Conservation (phyloP, 495 filamentous ascomycete species). For the Penicillium desertorum region DNA sequence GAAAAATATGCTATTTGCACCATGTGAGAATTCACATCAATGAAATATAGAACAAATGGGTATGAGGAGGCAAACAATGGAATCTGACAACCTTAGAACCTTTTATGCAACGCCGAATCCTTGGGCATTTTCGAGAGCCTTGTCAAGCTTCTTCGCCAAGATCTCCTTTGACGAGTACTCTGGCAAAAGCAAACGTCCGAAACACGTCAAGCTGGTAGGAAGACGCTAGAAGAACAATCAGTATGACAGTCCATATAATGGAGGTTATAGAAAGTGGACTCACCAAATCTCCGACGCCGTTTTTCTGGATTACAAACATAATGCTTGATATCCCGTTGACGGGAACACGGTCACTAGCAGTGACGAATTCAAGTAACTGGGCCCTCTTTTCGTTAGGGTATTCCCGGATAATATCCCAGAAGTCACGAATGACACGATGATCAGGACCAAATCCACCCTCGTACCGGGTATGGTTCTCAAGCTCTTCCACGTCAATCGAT, state of each 20-base stretch:
- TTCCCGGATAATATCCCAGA: slow-evolving; percentile 74
- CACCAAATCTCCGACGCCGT: slow-evolving; percentile 63
- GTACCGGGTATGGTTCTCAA: slow-evolving; percentile 70
- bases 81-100: slow-evolving; percentile 1
- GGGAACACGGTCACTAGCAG: slow-evolving; percentile 85
- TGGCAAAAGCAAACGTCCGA: slow-evolving; percentile 79
- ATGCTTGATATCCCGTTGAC: slow-evolving; percentile 77
- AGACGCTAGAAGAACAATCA: slow-evolving; percentile 50
- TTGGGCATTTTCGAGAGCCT: slow-evolving; percentile 84
- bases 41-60: slow-evolving; percentile 15
- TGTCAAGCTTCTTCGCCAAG: slow-evolving; percentile 68
- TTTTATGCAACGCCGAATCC: slow-evolving; percentile 78
- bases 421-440: slow-evolving; percentile 68
- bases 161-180: slow-evolving; percentile 71
- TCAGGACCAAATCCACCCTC: slow-evolving; percentile 70
- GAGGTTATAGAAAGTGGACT: slow-evolving; percentile 16
- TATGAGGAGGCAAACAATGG: slow-evolving; percentile 22
- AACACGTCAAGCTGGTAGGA: slow-evolving; percentile 86
- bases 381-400: slow-evolving; percentile 66
- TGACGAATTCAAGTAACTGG: slow-evolving; percentile 88
- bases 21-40: slow-evolving; percentile 1
- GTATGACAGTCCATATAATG: slow-evolving; percentile 1
- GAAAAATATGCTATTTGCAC: neutral
- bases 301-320: slow-evolving; percentile 78
- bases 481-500: slow-evolving; percentile 69